These are phyloP conservation scores for Neofusicoccum sp. DNA, from an alignment of 2,329 filamentous ascomycete species.

Conservation along the genomic window DNA sequence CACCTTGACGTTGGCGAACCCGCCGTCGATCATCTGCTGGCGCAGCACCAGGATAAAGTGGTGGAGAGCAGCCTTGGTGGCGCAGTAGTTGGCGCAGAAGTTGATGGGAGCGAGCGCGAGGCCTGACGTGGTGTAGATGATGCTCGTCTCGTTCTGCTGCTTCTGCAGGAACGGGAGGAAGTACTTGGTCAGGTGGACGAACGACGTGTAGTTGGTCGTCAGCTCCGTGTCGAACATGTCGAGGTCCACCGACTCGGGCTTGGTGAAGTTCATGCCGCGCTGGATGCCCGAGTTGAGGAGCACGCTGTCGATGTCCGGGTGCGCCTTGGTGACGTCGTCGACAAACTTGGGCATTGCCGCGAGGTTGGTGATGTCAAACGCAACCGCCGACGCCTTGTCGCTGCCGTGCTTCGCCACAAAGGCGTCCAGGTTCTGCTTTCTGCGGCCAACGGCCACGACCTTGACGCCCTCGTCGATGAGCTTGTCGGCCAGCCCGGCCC, in stretches of 20 bases:
- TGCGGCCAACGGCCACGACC: constrained; percentile 51
- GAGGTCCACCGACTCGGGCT: constrained; percentile 49
- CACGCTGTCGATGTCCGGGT: constrained; percentile 54
- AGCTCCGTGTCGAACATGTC: constrained; percentile 45
- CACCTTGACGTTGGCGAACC: constrained; percentile 50
- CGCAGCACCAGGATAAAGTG: constrained; percentile 53
- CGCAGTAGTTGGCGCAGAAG: constrained; percentile 53
- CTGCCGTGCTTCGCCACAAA: constrained; percentile 48
- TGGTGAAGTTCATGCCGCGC: constrained; percentile 49
- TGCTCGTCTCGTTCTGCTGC: constrained; percentile 41
- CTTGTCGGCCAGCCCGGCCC: constrained; percentile 50
- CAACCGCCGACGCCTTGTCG: constrained; percentile 45
- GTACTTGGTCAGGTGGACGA: constrained; percentile 49
- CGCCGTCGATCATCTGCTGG: constrained; percentile 48
- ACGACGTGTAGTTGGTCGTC: constrained; percentile 52
- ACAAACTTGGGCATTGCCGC: constrained; percentile 48
- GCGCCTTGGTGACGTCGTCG: constrained; percentile 40
- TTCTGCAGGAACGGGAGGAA: constrained; percentile 52
- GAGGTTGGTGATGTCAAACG: constrained; percentile 53
- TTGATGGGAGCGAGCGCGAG: constrained; percentile 51
- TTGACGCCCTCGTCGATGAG: constrained; percentile 48
- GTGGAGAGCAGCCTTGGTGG: constrained; percentile 56
- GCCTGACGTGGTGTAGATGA: constrained; percentile 51
- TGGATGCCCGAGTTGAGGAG: constrained; percentile 56
- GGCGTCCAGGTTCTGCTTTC: constrained; percentile 51